Percentiles rank a stretch among this genome's conserved stretches.
Evolutionary conservation across 1,284 basidiomycete genomes (phyloP).

Genomic region (Xanthoconium separans): DNA sequence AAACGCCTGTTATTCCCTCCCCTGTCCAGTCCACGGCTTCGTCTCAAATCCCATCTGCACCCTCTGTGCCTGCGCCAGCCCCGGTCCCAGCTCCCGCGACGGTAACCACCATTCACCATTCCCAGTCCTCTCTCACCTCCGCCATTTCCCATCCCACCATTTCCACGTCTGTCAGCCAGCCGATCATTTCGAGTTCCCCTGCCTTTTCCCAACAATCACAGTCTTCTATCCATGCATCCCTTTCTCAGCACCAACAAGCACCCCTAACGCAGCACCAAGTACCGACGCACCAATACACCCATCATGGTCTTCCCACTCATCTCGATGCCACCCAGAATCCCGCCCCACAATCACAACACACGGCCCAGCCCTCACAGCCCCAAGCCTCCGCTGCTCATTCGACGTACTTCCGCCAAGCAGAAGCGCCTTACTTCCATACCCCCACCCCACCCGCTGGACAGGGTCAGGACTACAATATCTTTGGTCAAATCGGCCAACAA

Average conservation of each 20-base stretch:
- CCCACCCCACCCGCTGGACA: constrained; percentile 70
- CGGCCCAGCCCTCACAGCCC: constrained; percentile 28
- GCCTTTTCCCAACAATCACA: constrained; percentile 34
- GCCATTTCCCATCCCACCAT: constrained; percentile 43
- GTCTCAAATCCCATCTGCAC: constrained; percentile 25
- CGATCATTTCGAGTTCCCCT: constrained; percentile 30
- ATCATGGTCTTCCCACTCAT: constrained; percentile 61
- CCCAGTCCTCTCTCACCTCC: constrained; percentile 40
- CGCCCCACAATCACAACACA: constrained; percentile 37
- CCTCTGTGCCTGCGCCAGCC: constrained; percentile 17
- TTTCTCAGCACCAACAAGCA: constrained; percentile 35
- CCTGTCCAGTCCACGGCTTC: constrained; percentile 39
- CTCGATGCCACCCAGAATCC: constrained; percentile 54
- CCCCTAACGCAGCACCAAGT: constrained; percentile 42
- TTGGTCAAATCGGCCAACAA: constrained; percentile 58
- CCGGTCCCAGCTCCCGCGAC: constrained; percentile 7
- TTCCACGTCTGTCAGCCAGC: constrained; percentile 41
- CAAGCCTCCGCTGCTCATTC: constrained; percentile 36
- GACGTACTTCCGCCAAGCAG: constrained; percentile 66
- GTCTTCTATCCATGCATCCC: constrained; percentile 28
- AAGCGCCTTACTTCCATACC: constrained; percentile 70
- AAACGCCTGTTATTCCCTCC: constrained; percentile 32
- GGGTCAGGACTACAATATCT: constrained; percentile 66
- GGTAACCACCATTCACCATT: constrained; percentile 36
- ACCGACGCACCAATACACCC: constrained; percentile 53